Conservation (phyloP, 1,284 basidiomycete genomes). For the Ganoderma sp. region DNA sequence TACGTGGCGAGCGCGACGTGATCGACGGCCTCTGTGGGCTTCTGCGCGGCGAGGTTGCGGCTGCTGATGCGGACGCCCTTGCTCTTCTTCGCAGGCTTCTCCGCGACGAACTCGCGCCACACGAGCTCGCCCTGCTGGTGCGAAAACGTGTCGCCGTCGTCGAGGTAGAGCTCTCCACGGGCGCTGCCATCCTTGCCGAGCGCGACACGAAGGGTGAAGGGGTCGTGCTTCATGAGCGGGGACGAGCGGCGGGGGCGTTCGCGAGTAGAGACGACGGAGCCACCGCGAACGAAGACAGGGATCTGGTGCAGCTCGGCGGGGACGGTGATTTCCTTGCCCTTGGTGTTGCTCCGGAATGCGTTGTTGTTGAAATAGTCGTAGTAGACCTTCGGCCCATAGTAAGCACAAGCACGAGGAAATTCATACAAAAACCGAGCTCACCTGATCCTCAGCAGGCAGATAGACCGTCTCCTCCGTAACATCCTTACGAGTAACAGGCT, state of each 20-base stretch:
- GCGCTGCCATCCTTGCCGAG: slow-evolving; percentile 73
- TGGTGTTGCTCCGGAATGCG: slow-evolving; percentile 67
- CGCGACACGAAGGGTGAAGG: slow-evolving; percentile 90
- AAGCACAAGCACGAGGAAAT: background rate
- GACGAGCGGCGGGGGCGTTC: slow-evolving; percentile 89
- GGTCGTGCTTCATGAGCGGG: slow-evolving; percentile 88
- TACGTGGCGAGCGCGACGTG: slow-evolving; percentile 56
- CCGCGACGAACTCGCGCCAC: slow-evolving; percentile 79
- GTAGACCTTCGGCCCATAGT: slow-evolving; percentile 66
- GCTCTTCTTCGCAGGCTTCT: slow-evolving; percentile 46
- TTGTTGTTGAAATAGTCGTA: slow-evolving; percentile 89
- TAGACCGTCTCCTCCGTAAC: slow-evolving; percentile 80
- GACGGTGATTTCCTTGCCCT: slow-evolving; percentile 74
- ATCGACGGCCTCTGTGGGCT: slow-evolving; percentile 56
- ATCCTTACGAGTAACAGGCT: slow-evolving; percentile 85
- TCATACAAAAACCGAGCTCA: slow-evolving; percentile 36
- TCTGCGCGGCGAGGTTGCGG: slow-evolving; percentile 56
- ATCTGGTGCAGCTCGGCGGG: slow-evolving; percentile 80
- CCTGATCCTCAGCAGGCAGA: slow-evolving; percentile 83
- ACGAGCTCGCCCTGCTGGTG: slow-evolving; percentile 83
- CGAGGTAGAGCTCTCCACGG: slow-evolving; percentile 89
- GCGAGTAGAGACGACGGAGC: slow-evolving; percentile 86
- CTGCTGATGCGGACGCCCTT: slow-evolving; percentile 59
- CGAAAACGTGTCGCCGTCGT: slow-evolving; percentile 90
- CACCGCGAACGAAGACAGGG: slow-evolving; percentile 91